These are phyloP conservation scores for Penicillium sp. DNA, from an alignment of 2,329 filamentous ascomycete species.

Conservation along the genomic window DNA sequence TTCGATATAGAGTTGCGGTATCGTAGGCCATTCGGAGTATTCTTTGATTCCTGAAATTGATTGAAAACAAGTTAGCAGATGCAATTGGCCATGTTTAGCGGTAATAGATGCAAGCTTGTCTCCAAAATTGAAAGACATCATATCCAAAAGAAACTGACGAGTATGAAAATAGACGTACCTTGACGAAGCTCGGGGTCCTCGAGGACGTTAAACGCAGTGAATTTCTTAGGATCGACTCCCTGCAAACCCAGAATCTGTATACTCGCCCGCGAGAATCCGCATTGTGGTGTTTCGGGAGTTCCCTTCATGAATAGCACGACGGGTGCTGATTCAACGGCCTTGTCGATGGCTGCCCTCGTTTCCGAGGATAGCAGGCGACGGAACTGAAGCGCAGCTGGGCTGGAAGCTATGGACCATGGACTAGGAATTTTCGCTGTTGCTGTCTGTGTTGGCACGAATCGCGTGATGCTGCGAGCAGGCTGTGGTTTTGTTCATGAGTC, in stretches of 20 bases:
- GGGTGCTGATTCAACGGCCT: constrained; percentile 79
- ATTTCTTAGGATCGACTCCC: constrained; percentile 91
- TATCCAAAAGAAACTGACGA: background rate
- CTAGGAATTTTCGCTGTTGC: background rate
- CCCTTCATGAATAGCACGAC: constrained; percentile 99
- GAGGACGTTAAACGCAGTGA: constrained; percentile 96
- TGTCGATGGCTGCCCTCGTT: constrained; percentile 80
- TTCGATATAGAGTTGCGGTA: constrained; percentile 91
- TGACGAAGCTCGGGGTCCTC: constrained; percentile 83
- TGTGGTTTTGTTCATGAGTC: background rate
- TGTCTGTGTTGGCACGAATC: background rate
- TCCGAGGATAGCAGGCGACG: constrained; percentile 72
- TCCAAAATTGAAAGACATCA: too few relatives aligned
- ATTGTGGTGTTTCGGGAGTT: constrained; percentile 91
- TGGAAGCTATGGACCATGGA: constrained; percentile 10
- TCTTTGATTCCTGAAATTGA: constrained; percentile 79
- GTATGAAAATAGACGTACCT: constrained; percentile 51
- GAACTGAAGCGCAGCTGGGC: constrained; percentile 22
- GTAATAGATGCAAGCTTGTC: too few relatives aligned
- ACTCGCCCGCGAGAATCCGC: constrained; percentile 89
- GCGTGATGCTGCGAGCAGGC: constrained; percentile 10
- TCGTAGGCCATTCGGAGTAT: constrained; percentile 98
- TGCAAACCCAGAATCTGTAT: constrained; percentile 95
- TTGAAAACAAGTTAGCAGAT: background rate
- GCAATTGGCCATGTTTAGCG: background rate